These are phyloP conservation scores for Neltuma alba DNA, from an alignment of 306 rosid species.

Conservation along the genomic window DNA sequence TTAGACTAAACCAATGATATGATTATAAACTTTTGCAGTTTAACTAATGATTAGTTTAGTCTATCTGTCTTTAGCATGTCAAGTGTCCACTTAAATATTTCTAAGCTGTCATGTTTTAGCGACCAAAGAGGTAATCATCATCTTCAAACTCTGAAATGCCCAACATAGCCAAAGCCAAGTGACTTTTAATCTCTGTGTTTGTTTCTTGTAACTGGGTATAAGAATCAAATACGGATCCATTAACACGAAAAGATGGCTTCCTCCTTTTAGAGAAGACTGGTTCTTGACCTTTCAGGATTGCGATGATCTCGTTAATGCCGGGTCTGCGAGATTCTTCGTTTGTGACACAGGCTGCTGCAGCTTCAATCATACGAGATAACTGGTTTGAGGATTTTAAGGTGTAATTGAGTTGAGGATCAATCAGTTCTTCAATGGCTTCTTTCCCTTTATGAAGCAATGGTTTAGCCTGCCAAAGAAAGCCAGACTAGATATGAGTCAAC, in stretches of 20 bases:
- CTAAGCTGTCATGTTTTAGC: conserved; percentile 30
- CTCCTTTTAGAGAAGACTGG: conserved; percentile 50
- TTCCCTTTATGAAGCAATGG: conserved; percentile 75
- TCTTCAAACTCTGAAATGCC: conserved; percentile 78
- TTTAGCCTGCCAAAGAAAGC: conserved; percentile 60
- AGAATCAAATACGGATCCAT: conserved; percentile 64
- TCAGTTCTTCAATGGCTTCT: conserved; percentile 67
- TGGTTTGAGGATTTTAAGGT: conserved; percentile 48
- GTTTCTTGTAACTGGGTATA: conserved; percentile 57
- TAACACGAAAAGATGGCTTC: conserved; percentile 60
- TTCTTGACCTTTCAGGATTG: conserved; percentile 69
- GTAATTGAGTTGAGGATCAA: conserved; percentile 65
- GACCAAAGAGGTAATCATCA: conserved; percentile 55
- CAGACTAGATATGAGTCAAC: conserved; percentile 15
- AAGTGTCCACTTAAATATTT: not conserved
- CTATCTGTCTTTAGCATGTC: not conserved
- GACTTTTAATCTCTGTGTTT: conserved; percentile 65
- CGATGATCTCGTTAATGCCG: conserved; percentile 60
- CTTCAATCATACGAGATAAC: conserved; percentile 60
- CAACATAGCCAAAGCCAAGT: conserved; percentile 75
- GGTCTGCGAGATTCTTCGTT: conserved; percentile 87
- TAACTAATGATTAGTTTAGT: not conserved
- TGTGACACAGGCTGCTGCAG: conserved; percentile 77
- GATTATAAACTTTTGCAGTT: not conserved
- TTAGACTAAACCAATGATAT: not conserved